phyloP scores from a whole-genome alignment of 1,139 yeast genomes.

The Waltiozyma sp. region DNA sequence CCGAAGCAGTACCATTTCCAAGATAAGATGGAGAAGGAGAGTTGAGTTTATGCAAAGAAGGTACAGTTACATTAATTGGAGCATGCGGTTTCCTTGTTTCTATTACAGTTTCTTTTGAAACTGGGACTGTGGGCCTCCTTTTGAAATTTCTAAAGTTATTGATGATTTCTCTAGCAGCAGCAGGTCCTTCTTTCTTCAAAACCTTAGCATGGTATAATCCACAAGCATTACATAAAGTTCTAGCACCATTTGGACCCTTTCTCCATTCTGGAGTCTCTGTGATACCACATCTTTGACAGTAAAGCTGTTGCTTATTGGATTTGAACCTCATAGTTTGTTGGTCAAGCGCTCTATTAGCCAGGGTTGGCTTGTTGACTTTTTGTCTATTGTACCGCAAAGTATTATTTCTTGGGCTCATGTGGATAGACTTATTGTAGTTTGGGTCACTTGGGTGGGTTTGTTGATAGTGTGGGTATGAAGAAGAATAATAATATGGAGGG shows the following conservation, averaged over 20 bases:
- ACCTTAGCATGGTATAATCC: conserved; percentile 75
- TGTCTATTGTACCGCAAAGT: background rate
- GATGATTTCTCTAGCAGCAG: conserved; percentile 41
- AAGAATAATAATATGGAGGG: background rate
- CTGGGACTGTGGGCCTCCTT: conserved; percentile 3
- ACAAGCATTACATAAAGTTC: conserved; percentile 84
- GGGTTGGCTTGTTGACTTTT: background rate
- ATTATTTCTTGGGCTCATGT: background rate
- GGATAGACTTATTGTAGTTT: background rate
- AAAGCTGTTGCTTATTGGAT: conserved; percentile 5
- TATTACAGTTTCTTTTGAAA: background rate
- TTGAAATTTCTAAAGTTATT: conserved; percentile 9
- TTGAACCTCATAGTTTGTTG: background rate
- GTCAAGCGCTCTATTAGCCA: background rate
- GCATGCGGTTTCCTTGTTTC: background rate
- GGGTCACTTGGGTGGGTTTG: background rate
- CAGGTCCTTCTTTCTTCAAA: conserved; percentile 56
- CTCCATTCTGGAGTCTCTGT: conserved; percentile 89
- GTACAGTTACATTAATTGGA: background rate
- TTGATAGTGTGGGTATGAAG: background rate
- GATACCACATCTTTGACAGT: conserved; percentile 65
- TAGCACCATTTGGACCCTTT: conserved; percentile 76
- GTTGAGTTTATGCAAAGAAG: background rate
- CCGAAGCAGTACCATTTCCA: too few species aligned
- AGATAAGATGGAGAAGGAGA: too few species aligned